Evolutionary conservation across 108 stramenopile genomes (phyloP).

Genomic region (Pelagomonas calceolata): DNA sequence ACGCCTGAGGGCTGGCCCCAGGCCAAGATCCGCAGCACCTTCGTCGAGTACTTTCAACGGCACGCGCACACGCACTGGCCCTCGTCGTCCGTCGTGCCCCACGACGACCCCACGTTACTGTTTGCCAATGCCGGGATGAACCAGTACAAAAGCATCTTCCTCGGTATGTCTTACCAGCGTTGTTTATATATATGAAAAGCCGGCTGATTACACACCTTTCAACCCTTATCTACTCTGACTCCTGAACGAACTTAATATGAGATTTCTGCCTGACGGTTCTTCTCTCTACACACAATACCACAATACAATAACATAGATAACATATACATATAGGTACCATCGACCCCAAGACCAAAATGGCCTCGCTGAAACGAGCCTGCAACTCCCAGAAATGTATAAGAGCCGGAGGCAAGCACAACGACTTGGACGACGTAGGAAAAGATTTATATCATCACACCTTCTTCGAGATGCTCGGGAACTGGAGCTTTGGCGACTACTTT

Average conservation of each 20-base stretch:
- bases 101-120: conserved; percentile 96
- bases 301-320: too few species aligned
- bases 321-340: conserved; percentile 72
- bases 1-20: conserved; percentile 62
- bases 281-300: too few species aligned
- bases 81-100: conserved; percentile 89
- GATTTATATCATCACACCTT: conserved; percentile 99
- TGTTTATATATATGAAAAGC: too few species aligned
- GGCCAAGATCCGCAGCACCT: conserved; percentile 80
- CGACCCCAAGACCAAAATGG: conserved; percentile 77
- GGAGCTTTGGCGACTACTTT: conserved; percentile 98
- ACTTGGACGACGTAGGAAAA: conserved; percentile 98
- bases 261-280: too few species aligned
- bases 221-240: not conserved
- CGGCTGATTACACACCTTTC: too few species aligned
- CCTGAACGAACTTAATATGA: too few species aligned
- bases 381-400: conserved; percentile 99
- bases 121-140: conserved; percentile 99
- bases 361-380: conserved; percentile 70
- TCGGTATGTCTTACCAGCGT: conserved; percentile 26
- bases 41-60: conserved; percentile 45
- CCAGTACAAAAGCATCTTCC: conserved; percentile 96
- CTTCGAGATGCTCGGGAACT: conserved; percentile 99
- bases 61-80: conserved; percentile 50
- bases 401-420: conserved; percentile 99